A percentile compares a stretch with the other conserved stretches of the same genome.
phyloP scores from a whole-genome alignment of 305 asterid genomes.

The Ilex paraguariensis region DNA sequence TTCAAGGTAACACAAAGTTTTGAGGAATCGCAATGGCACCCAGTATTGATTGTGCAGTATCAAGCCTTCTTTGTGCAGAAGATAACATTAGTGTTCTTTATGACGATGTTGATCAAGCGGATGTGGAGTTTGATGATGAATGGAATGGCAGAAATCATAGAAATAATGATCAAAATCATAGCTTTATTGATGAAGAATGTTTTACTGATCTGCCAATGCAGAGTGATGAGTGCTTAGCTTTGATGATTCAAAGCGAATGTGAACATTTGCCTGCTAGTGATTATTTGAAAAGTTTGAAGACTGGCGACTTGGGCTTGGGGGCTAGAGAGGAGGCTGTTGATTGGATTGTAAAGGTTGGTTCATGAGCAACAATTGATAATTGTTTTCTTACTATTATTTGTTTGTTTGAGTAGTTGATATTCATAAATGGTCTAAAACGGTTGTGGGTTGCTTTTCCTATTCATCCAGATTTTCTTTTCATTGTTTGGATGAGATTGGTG shows the following conservation, averaged over 20 bases:
- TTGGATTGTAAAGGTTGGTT: conserved; percentile 38
- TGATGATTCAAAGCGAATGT: conserved; percentile 30
- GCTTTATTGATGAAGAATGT: conserved; percentile 18
- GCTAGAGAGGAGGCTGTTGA: conserved; percentile 29
- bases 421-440: not conserved
- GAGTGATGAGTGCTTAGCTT: conserved; percentile 26
- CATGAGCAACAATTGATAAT: not conserved
- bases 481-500: conserved; percentile 11
- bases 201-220: conserved; percentile 24
- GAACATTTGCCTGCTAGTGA: conserved; percentile 34
- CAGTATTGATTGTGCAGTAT: conserved; percentile 10
- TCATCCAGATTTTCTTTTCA: conserved; percentile 1
- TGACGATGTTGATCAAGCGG: not conserved
- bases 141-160: conserved; percentile 18
- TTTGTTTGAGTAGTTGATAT: not conserved
- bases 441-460: too few species aligned
- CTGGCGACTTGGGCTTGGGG: conserved; percentile 29
- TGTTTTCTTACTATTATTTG: not conserved
- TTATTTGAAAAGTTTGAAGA: conserved; percentile 31
- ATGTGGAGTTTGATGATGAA: conserved; percentile 11
- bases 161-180: conserved; percentile 8
- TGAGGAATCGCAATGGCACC: conserved; percentile 13
- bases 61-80: conserved; percentile 15
- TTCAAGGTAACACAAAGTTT: not conserved
- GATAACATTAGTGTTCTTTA: conserved; percentile 8